phyloP scores from a whole-genome alignment of 371 early-diverging fungal species.

The Syncephalastrum contaminatum region DNA sequence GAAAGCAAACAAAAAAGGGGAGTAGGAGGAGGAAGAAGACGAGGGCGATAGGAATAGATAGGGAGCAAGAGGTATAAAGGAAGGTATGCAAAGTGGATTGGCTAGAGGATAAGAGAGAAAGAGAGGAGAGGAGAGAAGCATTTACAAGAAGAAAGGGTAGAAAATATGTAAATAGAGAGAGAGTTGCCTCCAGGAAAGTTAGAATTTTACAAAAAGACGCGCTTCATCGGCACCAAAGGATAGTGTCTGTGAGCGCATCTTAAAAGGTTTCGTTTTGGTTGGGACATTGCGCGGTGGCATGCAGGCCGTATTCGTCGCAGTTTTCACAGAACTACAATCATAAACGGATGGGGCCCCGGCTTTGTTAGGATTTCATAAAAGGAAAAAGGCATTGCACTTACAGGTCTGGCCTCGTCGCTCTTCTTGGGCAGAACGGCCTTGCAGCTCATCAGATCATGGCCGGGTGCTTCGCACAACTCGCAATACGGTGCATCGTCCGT shows the following conservation, averaged over 20 bases:
- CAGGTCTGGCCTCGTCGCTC: slow-evolving; percentile 9
- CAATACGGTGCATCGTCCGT: slow-evolving; percentile 44
- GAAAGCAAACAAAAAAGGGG: slow-evolving; percentile 1
- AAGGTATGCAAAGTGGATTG: slow-evolving; percentile 7
- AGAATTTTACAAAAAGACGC: slow-evolving; percentile 9
- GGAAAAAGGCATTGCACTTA: slow-evolving; percentile 7
- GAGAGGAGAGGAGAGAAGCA: slow-evolving; percentile 1
- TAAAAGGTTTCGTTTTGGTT: slow-evolving; percentile 26
- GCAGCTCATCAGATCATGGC: slow-evolving; percentile 71
- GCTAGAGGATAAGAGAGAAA: slow-evolving; percentile 1
- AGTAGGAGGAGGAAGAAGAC: neutral
- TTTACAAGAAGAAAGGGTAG: slow-evolving; percentile 5
- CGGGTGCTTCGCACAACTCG: slow-evolving; percentile 67
- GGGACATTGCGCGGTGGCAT: slow-evolving; percentile 16
- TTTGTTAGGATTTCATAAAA: neutral
- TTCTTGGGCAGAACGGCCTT: slow-evolving; percentile 32
- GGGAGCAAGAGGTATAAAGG: slow-evolving; percentile 8
- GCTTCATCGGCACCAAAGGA: neutral
- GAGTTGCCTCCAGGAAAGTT: slow-evolving; percentile 6
- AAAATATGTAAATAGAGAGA: slow-evolving; percentile 8
- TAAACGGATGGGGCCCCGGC: neutral
- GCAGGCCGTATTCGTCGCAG: slow-evolving; percentile 23
- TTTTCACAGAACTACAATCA: slow-evolving; percentile 20
- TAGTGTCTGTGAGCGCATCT: neutral
- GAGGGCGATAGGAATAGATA: slow-evolving; percentile 6